Conservation (phyloP, 108 stramenopile genomes). For the Skeletonema costatum region DNA sequence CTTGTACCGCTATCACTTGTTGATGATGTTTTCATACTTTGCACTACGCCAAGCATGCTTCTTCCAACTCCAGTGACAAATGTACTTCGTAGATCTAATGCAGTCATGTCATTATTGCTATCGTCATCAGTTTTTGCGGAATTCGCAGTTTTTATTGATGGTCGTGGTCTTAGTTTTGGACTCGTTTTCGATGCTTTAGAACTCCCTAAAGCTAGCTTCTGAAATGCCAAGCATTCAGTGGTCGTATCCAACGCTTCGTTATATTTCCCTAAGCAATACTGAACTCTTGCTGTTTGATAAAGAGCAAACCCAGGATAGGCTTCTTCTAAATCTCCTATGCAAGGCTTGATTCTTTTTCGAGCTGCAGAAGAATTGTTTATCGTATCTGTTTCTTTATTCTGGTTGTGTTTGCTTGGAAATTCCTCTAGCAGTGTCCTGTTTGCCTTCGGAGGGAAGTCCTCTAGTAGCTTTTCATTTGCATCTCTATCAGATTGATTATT, state of each 20-base stretch:
- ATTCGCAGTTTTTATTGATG: not conserved
- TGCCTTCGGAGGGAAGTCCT: conserved; percentile 13
- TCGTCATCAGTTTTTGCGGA: not conserved
- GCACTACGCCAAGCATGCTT: conserved; percentile 20
- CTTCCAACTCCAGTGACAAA: conserved; percentile 17
- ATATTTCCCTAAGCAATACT: conserved; percentile 27
- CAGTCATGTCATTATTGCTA: conserved; percentile 5
- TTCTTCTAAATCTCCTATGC: not conserved
- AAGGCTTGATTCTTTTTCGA: not conserved
- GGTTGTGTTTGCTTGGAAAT: not conserved
- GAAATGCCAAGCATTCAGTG: conserved; percentile 45
- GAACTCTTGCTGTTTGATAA: conserved; percentile 34
- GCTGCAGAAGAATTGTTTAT: conserved; percentile 3
- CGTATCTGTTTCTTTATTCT: not conserved
- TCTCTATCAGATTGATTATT: conserved; percentile 1
- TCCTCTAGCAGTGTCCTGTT: not conserved
- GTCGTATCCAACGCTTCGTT: conserved; percentile 45
- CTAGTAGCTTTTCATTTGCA: conserved; percentile 17
- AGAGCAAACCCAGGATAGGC: conserved; percentile 42
- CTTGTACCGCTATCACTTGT: not conserved
- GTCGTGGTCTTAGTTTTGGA: not conserved
- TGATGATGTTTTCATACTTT: conserved; percentile 5
- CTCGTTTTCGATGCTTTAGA: not conserved
- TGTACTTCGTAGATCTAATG: conserved; percentile 8
- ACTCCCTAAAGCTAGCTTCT: conserved; percentile 19